Percentiles rank a stretch among this genome's conserved stretches.
Conservation (phyloP, 306 rosid genomes). For the Medicago arabica region DNA sequence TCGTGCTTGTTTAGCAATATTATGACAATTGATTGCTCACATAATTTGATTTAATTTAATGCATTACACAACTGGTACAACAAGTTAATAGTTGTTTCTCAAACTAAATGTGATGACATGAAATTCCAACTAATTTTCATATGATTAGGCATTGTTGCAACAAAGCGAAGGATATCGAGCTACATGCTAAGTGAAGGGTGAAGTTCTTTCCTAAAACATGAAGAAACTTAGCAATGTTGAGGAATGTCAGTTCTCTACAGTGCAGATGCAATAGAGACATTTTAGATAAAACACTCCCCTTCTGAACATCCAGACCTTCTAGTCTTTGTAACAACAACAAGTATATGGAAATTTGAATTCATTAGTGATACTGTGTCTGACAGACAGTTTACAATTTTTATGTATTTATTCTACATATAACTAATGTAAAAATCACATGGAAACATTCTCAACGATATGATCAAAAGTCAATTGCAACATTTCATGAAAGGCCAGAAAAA, state of each 20-base stretch:
- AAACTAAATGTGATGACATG: conserved; percentile 88
- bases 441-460: too few relatives aligned
- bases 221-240: conserved; percentile 78
- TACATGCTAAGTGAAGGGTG: conserved; percentile 45
- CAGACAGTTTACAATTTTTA: too few relatives aligned
- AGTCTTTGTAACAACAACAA: conserved; percentile 67
- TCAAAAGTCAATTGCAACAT: too few relatives aligned
- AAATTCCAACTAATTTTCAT: conserved; percentile 99
- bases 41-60: too few relatives aligned
- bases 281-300: conserved; percentile 93
- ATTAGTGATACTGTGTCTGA: too few relatives aligned
- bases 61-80: too few relatives aligned
- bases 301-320: conserved; percentile 81
- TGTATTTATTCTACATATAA: too few relatives aligned
- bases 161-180: conserved; percentile 80
- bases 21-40: too few relatives aligned
- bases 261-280: conserved; percentile 90
- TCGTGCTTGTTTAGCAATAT: too few relatives aligned
- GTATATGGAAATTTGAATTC: too few relatives aligned
- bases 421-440: too few relatives aligned
- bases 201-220: conserved; percentile 47
- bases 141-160: conserved; percentile 88
- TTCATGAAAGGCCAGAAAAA: too few relatives aligned
- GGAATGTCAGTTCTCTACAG: conserved; percentile 84
- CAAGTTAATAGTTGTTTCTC: conserved; percentile 35